Base-by-base conservation (phyloP, 768 basidiomycete genomes). In the Naganishia vaughanmartiniae region DNA sequence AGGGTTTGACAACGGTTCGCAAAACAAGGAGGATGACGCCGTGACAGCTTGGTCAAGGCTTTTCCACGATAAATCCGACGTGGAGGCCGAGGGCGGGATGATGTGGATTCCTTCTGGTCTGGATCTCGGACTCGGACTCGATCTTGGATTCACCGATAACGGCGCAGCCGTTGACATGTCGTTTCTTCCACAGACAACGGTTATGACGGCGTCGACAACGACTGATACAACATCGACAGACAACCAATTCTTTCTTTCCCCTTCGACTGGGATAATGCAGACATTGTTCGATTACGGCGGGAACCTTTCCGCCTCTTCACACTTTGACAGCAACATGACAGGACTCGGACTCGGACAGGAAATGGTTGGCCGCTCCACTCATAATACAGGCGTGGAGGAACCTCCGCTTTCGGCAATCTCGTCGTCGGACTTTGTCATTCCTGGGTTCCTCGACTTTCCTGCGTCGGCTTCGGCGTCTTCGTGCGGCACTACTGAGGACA, bases 221-320 rank as follows among this genome's bases (percentile, higher is more conserved):
- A n/a, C n/a, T 51, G 45, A 4, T 17, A 46, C 48, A 4, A 51
- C 48, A 51, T 3, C 48, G 21, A 24, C 48, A 51, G 21, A 26
- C 21, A 14, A 51, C 14, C 21, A 51, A 7, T 51, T 51, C n/a
- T 24, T n/a, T n/a, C 48, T 26, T 24, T 51, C 48, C 4, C 24
- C 60, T 9, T 63, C 60, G 24, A 28, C 36, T 11, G 60, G 60
- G 60, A 63, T 63, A 14, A 63, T 63, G 60, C 60, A 63, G 60
- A 63, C 60, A 11, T 45, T 63, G 60, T 63, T 63, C 60, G 42
- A 63, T 19, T 24, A 26, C 42, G 21, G 34, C 31, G 11, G 15
- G 17, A 2, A 39, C 57, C 30, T 21, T 51, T 24, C 48, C 48
- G n/a, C 17, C 21, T 21, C n/a, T n/a, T n/a, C 48, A 21, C 48